Conservation (phyloP, 2,329 filamentous ascomycete species). For the Tolypocladium inflatum region DNA sequence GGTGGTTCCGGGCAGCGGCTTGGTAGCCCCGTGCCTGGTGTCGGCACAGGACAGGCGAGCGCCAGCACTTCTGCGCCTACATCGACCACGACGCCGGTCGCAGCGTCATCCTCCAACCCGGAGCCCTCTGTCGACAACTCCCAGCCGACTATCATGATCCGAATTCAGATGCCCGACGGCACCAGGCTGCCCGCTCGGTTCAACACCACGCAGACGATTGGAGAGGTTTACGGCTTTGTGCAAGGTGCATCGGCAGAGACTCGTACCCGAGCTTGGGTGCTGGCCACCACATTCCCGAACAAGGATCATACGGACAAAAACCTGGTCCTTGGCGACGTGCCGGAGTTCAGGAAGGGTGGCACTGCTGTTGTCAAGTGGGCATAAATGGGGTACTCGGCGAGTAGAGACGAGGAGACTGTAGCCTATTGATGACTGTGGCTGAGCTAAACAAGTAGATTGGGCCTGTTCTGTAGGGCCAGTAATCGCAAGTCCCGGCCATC, state of each 20-base stretch:
- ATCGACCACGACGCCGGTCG: constrained; percentile 21
- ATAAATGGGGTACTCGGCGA: constrained; percentile 9
- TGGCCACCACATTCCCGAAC: constrained; percentile 76
- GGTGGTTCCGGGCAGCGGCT: constrained; percentile 62
- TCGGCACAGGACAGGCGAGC: constrained; percentile 11
- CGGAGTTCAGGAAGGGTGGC: constrained; percentile 57
- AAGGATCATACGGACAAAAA: constrained; percentile 67
- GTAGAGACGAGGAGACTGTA: not conserved
- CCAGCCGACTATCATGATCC: constrained; percentile 59
- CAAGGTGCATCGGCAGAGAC: constrained; percentile 51
- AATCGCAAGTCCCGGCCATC: not conserved
- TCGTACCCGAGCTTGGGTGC: constrained; percentile 53
- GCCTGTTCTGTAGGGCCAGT: not conserved
- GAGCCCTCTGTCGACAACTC: constrained; percentile 46
- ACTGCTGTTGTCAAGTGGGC: constrained; percentile 55
- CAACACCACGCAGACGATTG: constrained; percentile 69
- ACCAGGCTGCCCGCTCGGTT: constrained; percentile 71
- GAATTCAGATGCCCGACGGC: constrained; percentile 71
- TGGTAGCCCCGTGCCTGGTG: constrained; percentile 67
- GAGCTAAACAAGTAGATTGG: not conserved
- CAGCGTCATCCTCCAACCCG: constrained; percentile 24
- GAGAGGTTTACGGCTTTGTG: constrained; percentile 69
- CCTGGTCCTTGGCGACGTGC: constrained; percentile 47
- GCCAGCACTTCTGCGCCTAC: constrained; percentile 13
- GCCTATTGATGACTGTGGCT: not conserved